Evolutionary conservation across 495 filamentous ascomycete genomes (phyloP), one percentile per base, ranked within the genome.

Genomic region (Talaromyces liani): DNA sequence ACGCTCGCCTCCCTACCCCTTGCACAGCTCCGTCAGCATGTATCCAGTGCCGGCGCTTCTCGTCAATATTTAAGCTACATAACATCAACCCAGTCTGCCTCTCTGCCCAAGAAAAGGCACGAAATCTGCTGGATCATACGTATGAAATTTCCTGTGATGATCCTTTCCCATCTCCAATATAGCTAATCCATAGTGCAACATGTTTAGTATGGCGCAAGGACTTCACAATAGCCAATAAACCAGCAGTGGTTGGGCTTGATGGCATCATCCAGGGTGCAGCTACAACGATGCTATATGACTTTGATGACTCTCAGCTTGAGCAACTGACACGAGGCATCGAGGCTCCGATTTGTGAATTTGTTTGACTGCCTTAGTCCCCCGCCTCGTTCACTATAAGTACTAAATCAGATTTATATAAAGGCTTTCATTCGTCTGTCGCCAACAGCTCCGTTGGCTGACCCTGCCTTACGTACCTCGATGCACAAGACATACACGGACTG

Each of bases 101-200:
- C 53, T 27, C 53, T 55, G 4, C 53, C 53, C 8, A 55, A 55
- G 53, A 55, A 27, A 55, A 55, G 53, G 12, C 53, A 55, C 18
- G 53, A 55, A 16, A 55, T 55, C 27, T 55, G 53, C 53, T 55
- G 53, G 53, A 27, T 55, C 53, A 55, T 55, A 55, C 20, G 53
- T 55, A 55, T 55, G 20, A 31, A 31, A 4, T 31, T 6, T n/a
- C 24, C 53, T 55, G 8, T n/a, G 3, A 24, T 24, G 9, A 22
- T 16, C 53, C 22, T 4, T 55, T 22, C 4, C n/a, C n/a, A 20
- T 4, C 27, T 27, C 25, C 27, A 7, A 31, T 16, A 10, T 60
- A 14, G 58, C 58, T 60, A 45, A 60, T 41, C 6, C 6, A 31
- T 6, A 10, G 53, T 27, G 7, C 7, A 27, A 27, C 20, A 22